A percentile compares a stretch with the other conserved stretches of the same genome.
Evolutionary conservation across 2,329 filamentous ascomycete genomes (phyloP).

Genomic region (Fusarium virguliforme): DNA sequence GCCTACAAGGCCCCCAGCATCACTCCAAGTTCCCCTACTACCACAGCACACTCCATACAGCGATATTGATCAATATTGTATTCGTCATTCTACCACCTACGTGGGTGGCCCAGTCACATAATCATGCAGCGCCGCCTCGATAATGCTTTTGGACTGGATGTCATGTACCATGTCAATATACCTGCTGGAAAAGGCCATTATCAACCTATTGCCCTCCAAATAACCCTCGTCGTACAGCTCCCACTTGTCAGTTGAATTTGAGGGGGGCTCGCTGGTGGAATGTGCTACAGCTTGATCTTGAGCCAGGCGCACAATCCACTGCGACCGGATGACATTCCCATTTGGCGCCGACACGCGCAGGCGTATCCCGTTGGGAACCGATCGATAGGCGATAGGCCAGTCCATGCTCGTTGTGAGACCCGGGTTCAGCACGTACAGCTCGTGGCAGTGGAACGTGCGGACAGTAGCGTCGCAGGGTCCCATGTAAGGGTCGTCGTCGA

Average conservation of each 20-base stretch:
- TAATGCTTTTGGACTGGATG: constrained; percentile 8
- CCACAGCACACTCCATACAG: no score
- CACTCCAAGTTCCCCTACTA: no score
- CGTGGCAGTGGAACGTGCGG: constrained; percentile 21
- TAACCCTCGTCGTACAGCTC: constrained; percentile 14
- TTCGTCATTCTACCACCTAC: no score
- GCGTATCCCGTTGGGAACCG: constrained; percentile 17
- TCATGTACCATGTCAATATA: constrained; percentile 22
- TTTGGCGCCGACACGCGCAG: constrained; percentile 23
- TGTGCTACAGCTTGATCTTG: not conserved
- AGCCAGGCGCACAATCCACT: constrained; percentile 17
- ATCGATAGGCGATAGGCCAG: constrained; percentile 17
- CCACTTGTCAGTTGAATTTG: not conserved
- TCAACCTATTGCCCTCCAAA: constrained; percentile 12
- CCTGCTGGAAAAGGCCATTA: constrained; percentile 15
- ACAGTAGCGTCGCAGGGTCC: constrained; percentile 21
- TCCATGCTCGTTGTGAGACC: constrained; percentile 13
- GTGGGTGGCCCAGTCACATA: not conserved
- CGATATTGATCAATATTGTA: no score
- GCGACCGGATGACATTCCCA: constrained; percentile 17
- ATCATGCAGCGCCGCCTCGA: constrained; percentile 9
- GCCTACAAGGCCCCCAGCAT: no score
- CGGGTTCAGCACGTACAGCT: constrained; percentile 14
- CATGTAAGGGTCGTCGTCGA: constrained; percentile 17
- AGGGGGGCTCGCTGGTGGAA: no score